These are phyloP conservation scores for Amylocarpus encephaloides DNA, from an alignment of 2,329 filamentous ascomycete genomes.

Conservation along the genomic window DNA sequence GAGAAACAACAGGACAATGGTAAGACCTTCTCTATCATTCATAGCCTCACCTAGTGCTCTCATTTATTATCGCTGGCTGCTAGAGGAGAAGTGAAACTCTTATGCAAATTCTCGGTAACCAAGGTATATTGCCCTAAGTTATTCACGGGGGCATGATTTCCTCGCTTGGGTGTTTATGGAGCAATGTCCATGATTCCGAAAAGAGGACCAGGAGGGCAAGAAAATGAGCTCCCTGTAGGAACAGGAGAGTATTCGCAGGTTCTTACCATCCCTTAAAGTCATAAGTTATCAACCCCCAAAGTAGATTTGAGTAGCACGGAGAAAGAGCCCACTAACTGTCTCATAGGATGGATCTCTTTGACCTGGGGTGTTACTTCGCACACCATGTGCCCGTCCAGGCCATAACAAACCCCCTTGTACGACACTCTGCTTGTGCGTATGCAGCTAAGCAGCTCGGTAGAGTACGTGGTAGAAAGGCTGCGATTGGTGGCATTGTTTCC, in stretches of 20 bases:
- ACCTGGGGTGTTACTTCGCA: conserved; percentile 52
- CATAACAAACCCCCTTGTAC: conserved; percentile 40
- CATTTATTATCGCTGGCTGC: no score
- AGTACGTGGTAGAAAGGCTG: conserved; percentile 45
- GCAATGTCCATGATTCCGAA: no score
- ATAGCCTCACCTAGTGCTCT: not conserved
- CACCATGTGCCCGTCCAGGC: conserved; percentile 54
- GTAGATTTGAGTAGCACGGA: not conserved
- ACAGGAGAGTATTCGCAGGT: no score
- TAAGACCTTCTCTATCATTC: conserved; percentile 24
- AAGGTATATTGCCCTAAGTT: no score
- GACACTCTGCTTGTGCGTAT: conserved; percentile 52
- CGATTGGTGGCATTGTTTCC: conserved; percentile 41
- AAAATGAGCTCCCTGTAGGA: no score
- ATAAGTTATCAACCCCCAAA: not conserved
- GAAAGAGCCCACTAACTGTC: conserved; percentile 3
- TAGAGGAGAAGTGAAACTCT: no score
- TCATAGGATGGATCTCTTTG: conserved; percentile 48
- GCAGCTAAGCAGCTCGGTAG: conserved; percentile 55
- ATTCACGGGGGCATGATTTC: no score
- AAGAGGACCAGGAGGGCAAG: no score
- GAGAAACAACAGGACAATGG: conserved; percentile 54
- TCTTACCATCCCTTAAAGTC: not conserved
- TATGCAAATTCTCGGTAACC: no score
- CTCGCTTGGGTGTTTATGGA: no score